Evolutionary conservation across 805 yeast species (phyloP).

Genomic region (Teunomyces barrocoloradensis): DNA sequence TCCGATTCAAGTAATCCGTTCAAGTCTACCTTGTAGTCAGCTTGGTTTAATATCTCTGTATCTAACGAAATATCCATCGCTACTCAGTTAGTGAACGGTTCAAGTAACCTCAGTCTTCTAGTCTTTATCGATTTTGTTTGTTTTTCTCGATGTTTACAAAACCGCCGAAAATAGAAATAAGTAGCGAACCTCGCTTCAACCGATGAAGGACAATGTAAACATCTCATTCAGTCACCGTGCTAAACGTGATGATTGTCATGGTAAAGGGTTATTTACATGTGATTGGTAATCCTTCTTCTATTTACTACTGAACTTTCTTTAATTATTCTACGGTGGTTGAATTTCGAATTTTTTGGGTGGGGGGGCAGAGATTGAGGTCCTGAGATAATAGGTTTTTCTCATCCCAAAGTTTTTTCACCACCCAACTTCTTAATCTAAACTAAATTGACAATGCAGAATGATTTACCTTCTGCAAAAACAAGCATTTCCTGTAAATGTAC

Average conservation of each 20-base stretch:
- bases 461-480: too few species aligned
- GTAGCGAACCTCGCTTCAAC: neutral
- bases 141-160: conserved; percentile 8
- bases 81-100: neutral
- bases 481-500: too few species aligned
- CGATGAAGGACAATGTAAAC: neutral
- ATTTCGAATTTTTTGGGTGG: too few species aligned
- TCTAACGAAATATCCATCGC: conserved; percentile 4
- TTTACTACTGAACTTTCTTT: too few species aligned
- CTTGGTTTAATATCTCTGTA: conserved; percentile 9
- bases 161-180: conserved; percentile 3
- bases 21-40: conserved; percentile 21
- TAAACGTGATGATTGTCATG: neutral
- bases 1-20: conserved; percentile 13
- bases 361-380: too few species aligned
- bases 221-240: neutral
- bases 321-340: too few species aligned
- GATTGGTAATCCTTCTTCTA: neutral
- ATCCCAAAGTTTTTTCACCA: too few species aligned
- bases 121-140: conserved; percentile 2
- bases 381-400: too few species aligned
- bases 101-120: neutral
- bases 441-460: too few species aligned
- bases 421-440: too few species aligned
- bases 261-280: neutral